These are phyloP conservation scores for Xylaria sp. DNA, from an alignment of 2,329 filamentous ascomycete species.

Conservation along the genomic window DNA sequence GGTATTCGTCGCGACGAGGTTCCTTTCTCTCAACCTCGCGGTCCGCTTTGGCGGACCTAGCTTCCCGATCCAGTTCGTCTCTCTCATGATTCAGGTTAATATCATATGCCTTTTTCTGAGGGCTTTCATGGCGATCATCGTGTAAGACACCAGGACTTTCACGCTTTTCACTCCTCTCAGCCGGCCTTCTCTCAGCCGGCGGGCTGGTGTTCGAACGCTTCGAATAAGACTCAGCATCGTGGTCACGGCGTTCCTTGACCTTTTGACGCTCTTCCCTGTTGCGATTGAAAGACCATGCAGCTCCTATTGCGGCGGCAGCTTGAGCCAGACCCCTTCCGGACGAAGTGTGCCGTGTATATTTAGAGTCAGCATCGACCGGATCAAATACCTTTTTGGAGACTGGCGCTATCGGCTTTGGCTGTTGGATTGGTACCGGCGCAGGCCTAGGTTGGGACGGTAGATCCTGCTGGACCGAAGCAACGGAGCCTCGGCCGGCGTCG, in stretches of 20 bases:
- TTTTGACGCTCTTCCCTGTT: conserved; percentile 34
- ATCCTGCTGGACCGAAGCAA: conserved; percentile 46
- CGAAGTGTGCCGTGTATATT: conserved; percentile 40
- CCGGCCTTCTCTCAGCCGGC: conserved; percentile 25
- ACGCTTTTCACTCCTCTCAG: conserved; percentile 30
- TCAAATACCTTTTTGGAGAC: conserved; percentile 72
- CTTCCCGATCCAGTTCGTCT: conserved; percentile 27
- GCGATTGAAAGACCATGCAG: conserved; percentile 46
- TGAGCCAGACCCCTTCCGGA: conserved; percentile 46
- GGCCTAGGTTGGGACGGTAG: conserved; percentile 51
- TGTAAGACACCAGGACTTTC: conserved; percentile 35
- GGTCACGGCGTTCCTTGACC: conserved; percentile 36
- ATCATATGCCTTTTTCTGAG: conserved; percentile 22
- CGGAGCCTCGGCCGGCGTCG: conserved; percentile 57
- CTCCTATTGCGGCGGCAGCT: conserved; percentile 52
- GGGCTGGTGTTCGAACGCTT: conserved; percentile 23
- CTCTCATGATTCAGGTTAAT: conserved; percentile 13
- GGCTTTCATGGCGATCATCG: conserved; percentile 30
- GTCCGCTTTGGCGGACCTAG: conserved; percentile 19
- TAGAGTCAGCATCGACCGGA: conserved; percentile 45
- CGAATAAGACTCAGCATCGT: conserved; percentile 38
- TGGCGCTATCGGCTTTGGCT: conserved; percentile 78
- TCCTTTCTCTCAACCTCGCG: conserved; percentile 27
- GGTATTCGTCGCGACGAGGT: conserved; percentile 29
- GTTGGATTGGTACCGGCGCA: conserved; percentile 72